Percentiles rank a stretch among this genome's conserved stretches.
Conservation (phyloP, 768 basidiomycete genomes). For the Paxillus rubicundulus region DNA sequence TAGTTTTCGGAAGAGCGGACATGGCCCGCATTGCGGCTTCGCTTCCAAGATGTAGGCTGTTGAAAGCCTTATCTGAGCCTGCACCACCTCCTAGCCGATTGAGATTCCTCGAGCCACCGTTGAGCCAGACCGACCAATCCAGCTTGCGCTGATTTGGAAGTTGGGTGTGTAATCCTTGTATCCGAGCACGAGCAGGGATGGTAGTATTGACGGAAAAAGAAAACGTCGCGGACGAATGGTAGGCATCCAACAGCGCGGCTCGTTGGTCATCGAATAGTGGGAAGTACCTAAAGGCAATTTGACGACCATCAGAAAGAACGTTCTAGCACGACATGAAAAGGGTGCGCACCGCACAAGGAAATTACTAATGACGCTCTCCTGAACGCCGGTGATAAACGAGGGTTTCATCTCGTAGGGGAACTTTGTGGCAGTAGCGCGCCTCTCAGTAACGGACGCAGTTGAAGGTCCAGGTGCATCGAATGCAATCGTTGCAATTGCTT, state of each 20-base stretch:
- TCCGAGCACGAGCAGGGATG: constrained; percentile 74
- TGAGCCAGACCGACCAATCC: constrained; percentile 73
- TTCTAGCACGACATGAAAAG: background rate
- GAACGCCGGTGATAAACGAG: constrained; percentile 74
- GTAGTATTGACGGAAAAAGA: constrained; percentile 84
- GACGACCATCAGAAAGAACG: constrained; percentile 10
- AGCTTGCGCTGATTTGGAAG: constrained; percentile 84
- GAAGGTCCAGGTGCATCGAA: constrained; percentile 71
- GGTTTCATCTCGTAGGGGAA: constrained; percentile 77
- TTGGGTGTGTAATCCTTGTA: constrained; percentile 63
- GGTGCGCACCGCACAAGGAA: constrained; percentile 72
- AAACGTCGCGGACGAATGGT: constrained; percentile 86
- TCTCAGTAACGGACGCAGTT: constrained; percentile 33
- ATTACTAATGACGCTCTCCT: constrained; percentile 61
- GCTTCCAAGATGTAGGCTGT: constrained; percentile 70
- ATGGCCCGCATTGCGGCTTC: constrained; percentile 63
- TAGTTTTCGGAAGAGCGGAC: constrained; percentile 66
- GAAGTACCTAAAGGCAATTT: constrained; percentile 62
- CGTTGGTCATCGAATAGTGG: constrained; percentile 79
- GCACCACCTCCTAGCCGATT: constrained; percentile 58
- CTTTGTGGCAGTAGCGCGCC: constrained; percentile 57
- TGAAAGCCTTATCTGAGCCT: constrained; percentile 58
- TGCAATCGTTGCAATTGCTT: constrained; percentile 70
- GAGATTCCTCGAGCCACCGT: constrained; percentile 73
- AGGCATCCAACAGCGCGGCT: constrained; percentile 61